phyloP scores from a whole-genome alignment of 2,329 filamentous ascomycete species.

The Colletotrichum nymphaeae region DNA sequence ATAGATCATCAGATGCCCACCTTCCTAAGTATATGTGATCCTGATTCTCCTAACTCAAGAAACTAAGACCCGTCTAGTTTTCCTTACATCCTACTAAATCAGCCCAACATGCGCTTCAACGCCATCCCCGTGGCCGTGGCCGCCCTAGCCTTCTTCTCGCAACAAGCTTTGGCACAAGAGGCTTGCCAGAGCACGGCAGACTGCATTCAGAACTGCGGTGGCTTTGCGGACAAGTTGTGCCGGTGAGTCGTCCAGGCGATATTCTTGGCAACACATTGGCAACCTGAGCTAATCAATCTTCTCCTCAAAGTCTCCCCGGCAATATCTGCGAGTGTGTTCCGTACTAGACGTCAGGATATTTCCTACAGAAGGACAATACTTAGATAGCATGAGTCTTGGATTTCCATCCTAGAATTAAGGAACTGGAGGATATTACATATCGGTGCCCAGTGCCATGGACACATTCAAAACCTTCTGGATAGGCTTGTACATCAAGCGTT shows the following conservation, averaged over 20 bases:
- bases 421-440: too few relatives aligned
- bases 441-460: too few relatives aligned
- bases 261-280: background rate
- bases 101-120: background rate
- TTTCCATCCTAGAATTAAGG: too few relatives aligned
- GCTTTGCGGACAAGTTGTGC: background rate
- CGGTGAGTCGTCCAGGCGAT: slow-evolving; percentile 38
- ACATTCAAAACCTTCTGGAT: too few relatives aligned
- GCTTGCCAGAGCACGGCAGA: background rate
- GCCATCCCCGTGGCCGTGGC: background rate
- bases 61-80: too few relatives aligned
- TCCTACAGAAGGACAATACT: background rate
- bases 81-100: too few relatives aligned
- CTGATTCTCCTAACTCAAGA: background rate
- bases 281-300: background rate
- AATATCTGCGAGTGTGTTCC: background rate
- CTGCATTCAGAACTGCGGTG: background rate
- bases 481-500: background rate
- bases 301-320: background rate
- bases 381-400: too few relatives aligned
- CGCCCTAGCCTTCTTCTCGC: background rate
- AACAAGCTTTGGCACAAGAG: background rate
- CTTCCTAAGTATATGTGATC: background rate
- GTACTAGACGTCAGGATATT: background rate
- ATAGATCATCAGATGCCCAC: background rate